A percentile compares a stretch with the other conserved stretches of the same genome.
Evolutionary conservation across 495 filamentous ascomycete genomes (phyloP).

Genomic region (Aspergillus conjunctus): DNA sequence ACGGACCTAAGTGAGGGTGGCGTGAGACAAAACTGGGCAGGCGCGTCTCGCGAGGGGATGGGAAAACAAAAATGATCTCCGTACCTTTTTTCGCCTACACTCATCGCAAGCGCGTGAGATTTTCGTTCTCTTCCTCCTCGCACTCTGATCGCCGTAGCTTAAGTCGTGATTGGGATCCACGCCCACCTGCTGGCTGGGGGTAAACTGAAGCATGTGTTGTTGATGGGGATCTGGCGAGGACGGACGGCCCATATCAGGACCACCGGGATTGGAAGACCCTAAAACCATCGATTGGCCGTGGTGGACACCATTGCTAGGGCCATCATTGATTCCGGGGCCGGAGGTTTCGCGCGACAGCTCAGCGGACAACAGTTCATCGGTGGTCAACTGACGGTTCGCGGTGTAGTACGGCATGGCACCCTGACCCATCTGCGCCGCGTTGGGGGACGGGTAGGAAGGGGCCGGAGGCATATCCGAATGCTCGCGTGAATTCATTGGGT

Average conservation of each 20-base stretch:
- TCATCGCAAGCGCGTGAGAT: slow-evolving; percentile 95
- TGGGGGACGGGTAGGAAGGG: slow-evolving; percentile 52
- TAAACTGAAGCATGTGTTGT: slow-evolving; percentile 52
- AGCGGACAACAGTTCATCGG: slow-evolving; percentile 49
- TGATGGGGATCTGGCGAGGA: slow-evolving; percentile 47
- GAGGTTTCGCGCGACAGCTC: slow-evolving; percentile 51
- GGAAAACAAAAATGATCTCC: slow-evolving; percentile 14
- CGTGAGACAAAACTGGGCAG: slow-evolving; percentile 25
- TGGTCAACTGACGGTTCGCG: slow-evolving; percentile 47
- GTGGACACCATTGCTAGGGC: slow-evolving; percentile 44
- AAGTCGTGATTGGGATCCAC: slow-evolving; percentile 54
- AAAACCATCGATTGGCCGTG: slow-evolving; percentile 48
- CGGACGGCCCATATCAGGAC: slow-evolving; percentile 42
- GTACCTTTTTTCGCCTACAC: slow-evolving; percentile 88
- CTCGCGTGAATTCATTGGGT: slow-evolving; percentile 49
- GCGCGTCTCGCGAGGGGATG: slow-evolving; percentile 18
- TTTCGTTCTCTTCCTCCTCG: slow-evolving; percentile 82
- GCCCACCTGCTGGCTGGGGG: slow-evolving; percentile 52
- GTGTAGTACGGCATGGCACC: slow-evolving; percentile 49
- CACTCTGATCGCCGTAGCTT: slow-evolving; percentile 62
- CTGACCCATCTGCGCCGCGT: slow-evolving; percentile 52
- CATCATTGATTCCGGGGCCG: slow-evolving; percentile 44
- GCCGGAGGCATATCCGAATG: slow-evolving; percentile 52
- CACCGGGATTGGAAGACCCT: slow-evolving; percentile 41
- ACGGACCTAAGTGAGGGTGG: slow-evolving; percentile 61